Conservation (phyloP, 2,329 filamentous ascomycete genomes). For the Botrytis cinerea region DNA sequence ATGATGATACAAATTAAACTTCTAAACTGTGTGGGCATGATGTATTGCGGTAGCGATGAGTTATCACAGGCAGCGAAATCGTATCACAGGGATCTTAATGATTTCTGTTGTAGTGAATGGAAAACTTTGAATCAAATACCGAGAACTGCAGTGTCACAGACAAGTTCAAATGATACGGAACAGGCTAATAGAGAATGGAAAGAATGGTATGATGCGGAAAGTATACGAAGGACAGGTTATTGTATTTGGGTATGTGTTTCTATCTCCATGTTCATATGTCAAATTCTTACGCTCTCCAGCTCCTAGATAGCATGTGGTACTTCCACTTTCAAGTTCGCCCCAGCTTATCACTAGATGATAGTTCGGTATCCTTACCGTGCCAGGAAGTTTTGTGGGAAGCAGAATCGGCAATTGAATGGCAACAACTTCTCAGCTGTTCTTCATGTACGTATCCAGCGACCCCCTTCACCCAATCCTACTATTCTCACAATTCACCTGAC, state of each 20-base stretch:
- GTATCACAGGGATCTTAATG: not conserved
- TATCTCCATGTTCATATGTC: not conserved
- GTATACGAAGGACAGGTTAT: conserved; percentile 45
- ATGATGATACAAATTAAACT: conserved; percentile 6
- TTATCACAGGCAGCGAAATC: not conserved
- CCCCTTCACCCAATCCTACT: not conserved
- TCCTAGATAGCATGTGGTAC: conserved; percentile 8
- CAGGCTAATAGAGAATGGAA: conserved; percentile 39
- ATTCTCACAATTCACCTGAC: too few relatives aligned
- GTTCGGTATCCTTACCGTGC: not conserved
- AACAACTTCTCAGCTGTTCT: conserved; percentile 11
- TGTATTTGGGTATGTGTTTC: conserved; percentile 45
- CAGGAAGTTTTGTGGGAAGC: conserved; percentile 5
- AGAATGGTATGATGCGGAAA: conserved; percentile 45
- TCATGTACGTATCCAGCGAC: not conserved
- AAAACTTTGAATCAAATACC: not conserved
- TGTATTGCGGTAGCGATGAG: conserved; percentile 1
- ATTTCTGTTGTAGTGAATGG: conserved; percentile 5
- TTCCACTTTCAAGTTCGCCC: not conserved
- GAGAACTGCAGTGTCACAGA: not conserved
- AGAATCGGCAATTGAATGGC: not conserved
- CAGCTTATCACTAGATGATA: not conserved
- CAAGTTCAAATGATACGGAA: not conserved
- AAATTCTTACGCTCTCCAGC: not conserved
- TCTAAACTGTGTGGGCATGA: conserved; percentile 1